Base-by-base conservation (phyloP, 2,329 filamentous ascomycete species). In the Colletotrichum chlorophyti region DNA sequence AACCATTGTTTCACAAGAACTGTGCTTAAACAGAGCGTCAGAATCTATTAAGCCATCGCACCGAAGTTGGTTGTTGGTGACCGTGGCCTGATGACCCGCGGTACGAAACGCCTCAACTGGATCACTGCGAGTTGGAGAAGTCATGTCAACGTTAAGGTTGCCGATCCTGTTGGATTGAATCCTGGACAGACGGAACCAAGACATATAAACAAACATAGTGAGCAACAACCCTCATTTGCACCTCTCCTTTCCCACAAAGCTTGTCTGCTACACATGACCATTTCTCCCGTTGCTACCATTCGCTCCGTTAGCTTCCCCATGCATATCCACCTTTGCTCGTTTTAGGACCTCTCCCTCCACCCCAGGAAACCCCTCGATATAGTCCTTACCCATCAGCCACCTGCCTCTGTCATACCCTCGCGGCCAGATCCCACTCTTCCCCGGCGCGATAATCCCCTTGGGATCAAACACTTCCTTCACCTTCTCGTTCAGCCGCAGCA, bases 381-480 rank as follows among this genome's bases (percentile, higher is more conserved):
- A 17, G 1, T 42, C 40, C 40, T 29, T 37, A 37, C 54, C 53
- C 17, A 61, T 29, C n/a, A 57, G 26, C 27, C 37, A 57, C 31
- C 31, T 38, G 26, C 40, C 19, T 45, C 47, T 48, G 12, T 40
- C 52, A 19, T 66, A 71, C 37, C 64, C 54, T 55, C 57, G 62
- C 6, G 70, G 70, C 70, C 70, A 72, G 19, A 72, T 70, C 0
- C 70, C 68, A 27, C 70, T 72, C 52, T 67, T 63, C 1, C 70
- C 69, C 10, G 70, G 70, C 2, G 69, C 68, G 35, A 71, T 37
- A 32, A 72, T 70, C 1, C 68, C 68, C 26, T 72, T 71, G 10
- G 76, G 75, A 53, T 79, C 76, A 31, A 79, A 58, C 3, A 70
- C 68, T 38, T 78, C 72, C 65, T 79, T 78, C 14, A 78, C 62